phyloP scores from a whole-genome alignment of 108 stramenopile species.

The Fragilaria radians region DNA sequence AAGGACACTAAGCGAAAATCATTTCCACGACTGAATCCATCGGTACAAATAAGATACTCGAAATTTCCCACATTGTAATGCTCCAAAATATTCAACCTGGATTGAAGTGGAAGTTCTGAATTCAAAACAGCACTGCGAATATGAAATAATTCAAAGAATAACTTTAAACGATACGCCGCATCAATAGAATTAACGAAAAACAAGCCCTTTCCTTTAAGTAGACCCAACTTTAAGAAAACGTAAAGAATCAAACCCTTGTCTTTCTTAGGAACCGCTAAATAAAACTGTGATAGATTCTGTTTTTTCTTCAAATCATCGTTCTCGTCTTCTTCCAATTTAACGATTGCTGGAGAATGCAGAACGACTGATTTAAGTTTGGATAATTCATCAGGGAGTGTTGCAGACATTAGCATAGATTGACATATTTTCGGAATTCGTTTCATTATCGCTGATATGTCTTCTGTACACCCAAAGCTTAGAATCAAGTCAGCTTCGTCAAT shows the following conservation, averaged over 20 bases:
- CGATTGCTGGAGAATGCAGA: slow-evolving; percentile 87
- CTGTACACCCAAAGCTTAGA: slow-evolving; percentile 92
- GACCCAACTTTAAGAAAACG: slow-evolving; percentile 88
- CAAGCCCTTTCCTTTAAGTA: slow-evolving; percentile 93
- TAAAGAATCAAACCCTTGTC: slow-evolving; percentile 92
- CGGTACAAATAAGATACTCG: slow-evolving; percentile 97
- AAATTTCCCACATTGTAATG: slow-evolving; percentile 98
- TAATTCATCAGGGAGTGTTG: slow-evolving; percentile 91
- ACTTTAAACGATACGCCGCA: slow-evolving; percentile 89
- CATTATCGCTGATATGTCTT: slow-evolving; percentile 84
- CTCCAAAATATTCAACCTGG: slow-evolving; percentile 92
- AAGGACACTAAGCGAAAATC: slow-evolving; percentile 95
- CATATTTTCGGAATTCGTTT: slow-evolving; percentile 85
- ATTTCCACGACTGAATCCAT: slow-evolving; percentile 93
- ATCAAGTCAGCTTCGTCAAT: slow-evolving; percentile 99
- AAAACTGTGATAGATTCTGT: slow-evolving; percentile 81
- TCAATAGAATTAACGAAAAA: slow-evolving; percentile 96
- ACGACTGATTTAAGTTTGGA: slow-evolving; percentile 89
- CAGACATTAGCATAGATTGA: slow-evolving; percentile 97
- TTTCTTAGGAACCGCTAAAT: slow-evolving; percentile 57
- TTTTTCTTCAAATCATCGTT: slow-evolving; percentile 30
- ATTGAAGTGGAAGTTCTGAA: slow-evolving; percentile 92
- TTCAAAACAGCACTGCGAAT: slow-evolving; percentile 94
- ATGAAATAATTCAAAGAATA: slow-evolving; percentile 97
- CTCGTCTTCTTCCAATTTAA: slow-evolving; percentile 88